Evolutionary conservation across 2,329 filamentous ascomycete genomes (phyloP), one percentile per base, ranked within the genome.

Genomic region (Clonostachys chloroleuca): DNA sequence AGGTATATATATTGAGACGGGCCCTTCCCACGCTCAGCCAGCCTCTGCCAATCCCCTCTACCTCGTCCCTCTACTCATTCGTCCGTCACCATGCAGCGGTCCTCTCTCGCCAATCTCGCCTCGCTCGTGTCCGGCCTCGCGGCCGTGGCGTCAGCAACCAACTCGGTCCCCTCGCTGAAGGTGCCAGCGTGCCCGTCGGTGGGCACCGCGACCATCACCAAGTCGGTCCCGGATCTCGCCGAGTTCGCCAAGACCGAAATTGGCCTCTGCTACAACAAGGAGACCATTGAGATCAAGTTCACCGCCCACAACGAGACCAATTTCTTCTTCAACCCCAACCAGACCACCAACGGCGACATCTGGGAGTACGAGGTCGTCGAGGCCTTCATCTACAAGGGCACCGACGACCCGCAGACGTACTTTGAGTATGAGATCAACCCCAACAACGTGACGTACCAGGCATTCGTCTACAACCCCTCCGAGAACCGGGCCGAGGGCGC

Each of bases 351-450:
- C 50, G 72, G 68, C 43, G 62, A 68, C 41, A 70, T 78, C 44
- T 77, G 67, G 63, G 53, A 66, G 46, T 77, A 77, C 54, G 70
- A 76, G 52, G 73, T 77, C 35, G 73, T 77, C 68, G 74, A 77
- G 53, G 66, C 67, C 12, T 77, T 77, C 54, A 66, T 77, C 51
- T 63, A 69, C 55, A 64, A 58, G 34, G 74, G 74, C 45, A 67
- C 61, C 49, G 62, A 65, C 37, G 70, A 75, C 55, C 74, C 74
- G 1, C 62, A 69, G 58, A 72, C 66, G 2, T 77, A 77, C 54
- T 61, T 77, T 49, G 74, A 77, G 59, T 73, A 74, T 53, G 74
- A 77, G 56, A 66, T 77, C 40, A 74, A 59, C 55, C 74, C 74
- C 44, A 72, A 74, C 62, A 77, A 77, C 49, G 66, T 71, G 45